phyloP scores from a whole-genome alignment of 129 eudicot genomes.

The Flaveria brownii region DNA sequence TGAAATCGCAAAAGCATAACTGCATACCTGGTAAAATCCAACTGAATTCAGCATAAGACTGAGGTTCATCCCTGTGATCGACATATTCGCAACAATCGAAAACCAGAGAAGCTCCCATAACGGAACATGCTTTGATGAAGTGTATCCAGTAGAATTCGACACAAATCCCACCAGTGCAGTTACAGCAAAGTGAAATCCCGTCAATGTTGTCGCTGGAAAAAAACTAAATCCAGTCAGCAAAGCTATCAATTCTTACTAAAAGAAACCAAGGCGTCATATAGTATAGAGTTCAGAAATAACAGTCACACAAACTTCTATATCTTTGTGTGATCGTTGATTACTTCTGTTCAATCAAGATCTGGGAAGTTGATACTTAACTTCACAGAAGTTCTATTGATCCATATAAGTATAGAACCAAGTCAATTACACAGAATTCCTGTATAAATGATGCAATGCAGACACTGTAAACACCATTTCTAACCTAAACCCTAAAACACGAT shows the following conservation, averaged over 20 bases:
- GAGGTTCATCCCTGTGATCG: conserved; percentile 89
- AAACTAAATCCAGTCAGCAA: conserved; percentile 20
- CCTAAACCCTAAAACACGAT: conserved; percentile 1
- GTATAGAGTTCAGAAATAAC: too few species aligned
- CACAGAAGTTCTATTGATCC: conserved; percentile 13
- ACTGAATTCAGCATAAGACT: conserved; percentile 92
- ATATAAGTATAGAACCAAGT: not conserved
- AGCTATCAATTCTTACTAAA: not conserved
- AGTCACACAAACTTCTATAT: not conserved
- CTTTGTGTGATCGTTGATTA: not conserved
- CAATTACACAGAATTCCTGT: conserved; percentile 7
- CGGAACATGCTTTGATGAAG: conserved; percentile 83
- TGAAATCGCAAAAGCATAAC: not conserved
- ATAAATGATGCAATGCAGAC: conserved; percentile 6
- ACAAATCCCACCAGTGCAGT: conserved; percentile 81
- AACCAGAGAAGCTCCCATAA: conserved; percentile 92
- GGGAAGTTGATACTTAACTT: not conserved
- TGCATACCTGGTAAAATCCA: conserved; percentile 78
- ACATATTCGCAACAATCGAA: conserved; percentile 81
- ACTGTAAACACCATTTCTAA: conserved; percentile 1
- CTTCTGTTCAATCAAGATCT: conserved; percentile 15
- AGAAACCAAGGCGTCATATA: not conserved
- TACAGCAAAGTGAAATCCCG: conserved; percentile 83
- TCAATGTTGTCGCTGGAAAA: conserved; percentile 80
- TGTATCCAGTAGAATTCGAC: conserved; percentile 77